phyloP scores from a whole-genome alignment of 768 basidiomycete genomes.

The Phaffia australis region DNA sequence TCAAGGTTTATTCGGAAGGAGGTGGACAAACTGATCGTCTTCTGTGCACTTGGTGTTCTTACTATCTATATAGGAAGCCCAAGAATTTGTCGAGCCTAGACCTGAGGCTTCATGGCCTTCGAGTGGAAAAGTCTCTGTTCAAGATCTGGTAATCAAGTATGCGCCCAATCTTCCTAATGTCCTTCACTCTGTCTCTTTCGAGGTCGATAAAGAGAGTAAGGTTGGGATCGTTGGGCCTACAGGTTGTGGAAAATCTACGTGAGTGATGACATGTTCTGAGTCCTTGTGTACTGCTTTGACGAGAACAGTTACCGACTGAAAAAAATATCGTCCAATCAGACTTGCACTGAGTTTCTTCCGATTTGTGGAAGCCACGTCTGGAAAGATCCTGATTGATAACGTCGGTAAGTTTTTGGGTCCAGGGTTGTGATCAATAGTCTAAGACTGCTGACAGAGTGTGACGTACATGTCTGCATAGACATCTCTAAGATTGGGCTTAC shows the following conservation, averaged over 20 bases:
- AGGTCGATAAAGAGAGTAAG: slow-evolving; percentile 64
- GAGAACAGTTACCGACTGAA: not conserved
- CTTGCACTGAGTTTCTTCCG: slow-evolving; percentile 71
- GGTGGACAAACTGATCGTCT: not conserved
- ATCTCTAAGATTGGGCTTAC: slow-evolving; percentile 69
- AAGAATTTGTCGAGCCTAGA: slow-evolving; percentile 75
- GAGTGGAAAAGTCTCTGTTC: slow-evolving; percentile 30
- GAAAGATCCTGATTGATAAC: slow-evolving; percentile 64
- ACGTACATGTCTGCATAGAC: slow-evolving; percentile 38
- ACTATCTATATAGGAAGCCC: slow-evolving; percentile 61
- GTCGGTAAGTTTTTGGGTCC: slow-evolving; percentile 34
- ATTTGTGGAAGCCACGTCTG: slow-evolving; percentile 74
- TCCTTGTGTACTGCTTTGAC: not conserved
- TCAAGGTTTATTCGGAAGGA: not conserved
- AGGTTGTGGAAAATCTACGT: slow-evolving; percentile 29
- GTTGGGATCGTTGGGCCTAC: slow-evolving; percentile 45
- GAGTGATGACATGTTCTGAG: too few relatives aligned
- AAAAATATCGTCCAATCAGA: slow-evolving; percentile 1
- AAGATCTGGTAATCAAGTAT: slow-evolving; percentile 34
- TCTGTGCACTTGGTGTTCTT: too few relatives aligned
- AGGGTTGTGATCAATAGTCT: too few relatives aligned
- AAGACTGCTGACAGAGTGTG: not conserved
- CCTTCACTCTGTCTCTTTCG: slow-evolving; percentile 65
- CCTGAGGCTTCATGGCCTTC: slow-evolving; percentile 71
- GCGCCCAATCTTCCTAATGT: slow-evolving; percentile 72